Conservation (phyloP, 352 stramenopile species). For the Phytophthora cryptogea region DNA sequence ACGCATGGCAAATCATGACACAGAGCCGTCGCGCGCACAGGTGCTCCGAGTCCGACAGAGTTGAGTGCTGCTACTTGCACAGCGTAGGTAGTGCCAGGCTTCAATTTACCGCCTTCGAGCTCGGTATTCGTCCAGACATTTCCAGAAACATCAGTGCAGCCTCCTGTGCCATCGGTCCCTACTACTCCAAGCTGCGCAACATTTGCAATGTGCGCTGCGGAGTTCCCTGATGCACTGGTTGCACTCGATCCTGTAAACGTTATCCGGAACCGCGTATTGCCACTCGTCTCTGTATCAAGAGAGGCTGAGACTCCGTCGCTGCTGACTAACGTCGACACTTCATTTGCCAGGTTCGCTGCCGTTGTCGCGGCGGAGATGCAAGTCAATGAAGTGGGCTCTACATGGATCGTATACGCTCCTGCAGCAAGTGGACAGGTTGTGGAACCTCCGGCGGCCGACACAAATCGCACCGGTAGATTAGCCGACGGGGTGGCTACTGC, state of each 20-base stretch:
- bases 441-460: slow-evolving; percentile 10
- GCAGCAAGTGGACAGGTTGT: slow-evolving; percentile 40
- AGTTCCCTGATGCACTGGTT: slow-evolving; percentile 36
- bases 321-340: slow-evolving; percentile 47
- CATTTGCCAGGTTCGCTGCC: slow-evolving; percentile 30
- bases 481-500: slow-evolving; percentile 35
- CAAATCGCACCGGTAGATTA: slow-evolving; percentile 45
- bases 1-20: slow-evolving; percentile 61
- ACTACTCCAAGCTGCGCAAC: slow-evolving; percentile 52
- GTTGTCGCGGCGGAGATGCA: slow-evolving; percentile 52
- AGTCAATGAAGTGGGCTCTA: slow-evolving; percentile 42
- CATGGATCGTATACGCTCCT: slow-evolving; percentile 55
- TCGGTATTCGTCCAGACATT: slow-evolving; percentile 71
- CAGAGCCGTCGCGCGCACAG: slow-evolving; percentile 42
- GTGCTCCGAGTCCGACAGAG: slow-evolving; percentile 71
- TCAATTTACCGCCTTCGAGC: slow-evolving; percentile 81
- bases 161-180: slow-evolving; percentile 57
- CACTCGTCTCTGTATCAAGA: slow-evolving; percentile 46
- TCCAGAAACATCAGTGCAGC: slow-evolving; percentile 52
- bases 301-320: slow-evolving; percentile 62
- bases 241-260: slow-evolving; percentile 88
- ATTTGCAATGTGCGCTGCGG: slow-evolving; percentile 22
- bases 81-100: slow-evolving; percentile 87
- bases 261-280: slow-evolving; percentile 66
- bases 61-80: slow-evolving; percentile 92